Evolutionary conservation across 352 stramenopile species (phyloP), one percentile per base, ranked within the genome.

Genomic region (Globisporangium nagaii): DNA sequence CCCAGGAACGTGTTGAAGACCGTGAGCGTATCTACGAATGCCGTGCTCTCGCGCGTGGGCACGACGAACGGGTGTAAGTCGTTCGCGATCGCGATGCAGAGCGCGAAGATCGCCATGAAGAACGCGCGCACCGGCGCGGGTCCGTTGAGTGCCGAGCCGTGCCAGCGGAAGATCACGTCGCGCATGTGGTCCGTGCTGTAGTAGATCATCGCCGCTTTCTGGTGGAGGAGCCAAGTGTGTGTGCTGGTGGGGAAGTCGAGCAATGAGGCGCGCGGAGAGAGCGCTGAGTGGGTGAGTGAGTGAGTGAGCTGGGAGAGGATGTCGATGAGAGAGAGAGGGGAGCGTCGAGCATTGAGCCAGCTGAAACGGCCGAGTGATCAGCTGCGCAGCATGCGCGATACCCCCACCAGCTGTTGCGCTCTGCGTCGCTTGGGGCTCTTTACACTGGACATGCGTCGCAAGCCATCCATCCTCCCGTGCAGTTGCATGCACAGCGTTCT

Each of bases 1-100:
- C 79, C 83, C 1, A 93, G 56, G 44, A 93, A 93, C 42, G 79
- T 88, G 66, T 93, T 93, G 65, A 90, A 90, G 12, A 93, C 83
- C n/a, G 78, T 88, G 30, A 93, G 63, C 19, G 83, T 88, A 63
- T 90, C 79, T 0, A 78, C 82, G 47, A 90, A 90, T 13, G 83
- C 79, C 13, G 76, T 86, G 37, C 79, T 90, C 12, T 82, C 63
- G 8, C 73, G 73, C 17, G 79, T 88, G 6, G 69, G 54, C 25
- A 84, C 76, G 27, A 90, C 78, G 40, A 93, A 90, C 20, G 62
- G 66, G 57, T 88, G 65, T 35, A 74, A 68, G 15, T 72, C 51
- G 56, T 93, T 89, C 31, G 62, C 47, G 8, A 71, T 20, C 0
- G 79, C 75, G 32, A 93, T 47, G 35, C 53, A 11, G 31, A 84